Evolutionary conservation across 148 eudicot genomes (phyloP), one percentile per base, ranked within the genome.

Genomic region (Linanthus parryae): DNA sequence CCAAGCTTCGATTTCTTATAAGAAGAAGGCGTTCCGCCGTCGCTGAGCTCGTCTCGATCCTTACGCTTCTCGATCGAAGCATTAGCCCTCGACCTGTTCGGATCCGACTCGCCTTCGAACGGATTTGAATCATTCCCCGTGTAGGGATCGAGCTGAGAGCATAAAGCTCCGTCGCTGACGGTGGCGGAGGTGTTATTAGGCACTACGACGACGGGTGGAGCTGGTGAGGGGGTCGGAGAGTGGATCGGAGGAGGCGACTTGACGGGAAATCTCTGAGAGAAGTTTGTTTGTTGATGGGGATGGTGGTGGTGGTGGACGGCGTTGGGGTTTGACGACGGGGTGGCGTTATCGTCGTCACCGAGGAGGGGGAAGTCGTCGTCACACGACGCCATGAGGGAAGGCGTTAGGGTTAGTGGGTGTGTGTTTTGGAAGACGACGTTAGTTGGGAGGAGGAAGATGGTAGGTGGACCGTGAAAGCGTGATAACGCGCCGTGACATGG

Each of bases 301-400:
- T 42, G 24, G 47, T 54, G 67, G 53, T 20, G 30, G 27, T 38
- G 51, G 48, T 44, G 65, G 61, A 16, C 37, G 57, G 34, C 58
- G 63, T 37, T 36, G 57, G 33, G 70, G 50, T 54, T 47, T 65
- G 74, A 30, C 37, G 73, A 71, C 55, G 22, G 68, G 72, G 56
- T 60, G 77, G 73, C 44, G 61, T 46, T 51, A 55, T 61, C 65
- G 67, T 56, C 75, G 62, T 60, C 62, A 39, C 63, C 65, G 73
- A 86, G 83, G 78, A 83, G 84, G 48, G 95, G 69, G 76, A 80
- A 86, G 25, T 80, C 95, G 80, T 86, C 95, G 81, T 79, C 92
- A n/a, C n/a, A n/a, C n/a, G n/a, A n/a, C n/a, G n/a, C n/a, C n/a
- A n/a, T n/a, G n/a, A n/a, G n/a, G n/a, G n/a, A n/a, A n/a, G n/a